Evolutionary conservation across 2,329 filamentous ascomycete species (phyloP).

Genomic region (Pseudofabraea citricarpa): DNA sequence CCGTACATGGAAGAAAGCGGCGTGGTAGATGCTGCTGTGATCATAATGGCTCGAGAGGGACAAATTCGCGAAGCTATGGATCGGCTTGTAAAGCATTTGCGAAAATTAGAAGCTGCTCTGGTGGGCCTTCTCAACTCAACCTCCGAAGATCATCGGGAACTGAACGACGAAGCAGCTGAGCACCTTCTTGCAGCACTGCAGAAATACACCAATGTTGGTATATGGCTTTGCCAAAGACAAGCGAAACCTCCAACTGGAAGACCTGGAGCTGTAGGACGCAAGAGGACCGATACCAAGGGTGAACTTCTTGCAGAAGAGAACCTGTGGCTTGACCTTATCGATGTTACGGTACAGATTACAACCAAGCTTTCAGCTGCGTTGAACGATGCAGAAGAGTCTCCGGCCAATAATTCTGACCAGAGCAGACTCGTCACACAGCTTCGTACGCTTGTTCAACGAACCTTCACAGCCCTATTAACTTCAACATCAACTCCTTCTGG

Average conservation of each 20-base stretch:
- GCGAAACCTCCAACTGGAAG: conserved; percentile 49
- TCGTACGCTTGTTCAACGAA: conserved; percentile 78
- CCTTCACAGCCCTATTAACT: conserved; percentile 80
- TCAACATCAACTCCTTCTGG: conserved; percentile 53
- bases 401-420: conserved; percentile 39
- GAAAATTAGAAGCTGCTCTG: conserved; percentile 73
- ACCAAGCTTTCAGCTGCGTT: conserved; percentile 57
- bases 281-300: conserved; percentile 33
- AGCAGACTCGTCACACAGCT: conserved; percentile 62
- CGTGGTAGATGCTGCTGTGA: conserved; percentile 86
- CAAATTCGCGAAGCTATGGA: conserved; percentile 79
- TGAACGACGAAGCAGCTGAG: conserved; percentile 59
- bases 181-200: conserved; percentile 74
- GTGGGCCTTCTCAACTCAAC: conserved; percentile 65
- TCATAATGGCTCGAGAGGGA: conserved; percentile 85
- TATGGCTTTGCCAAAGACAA: conserved; percentile 91
- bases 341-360: conserved; percentile 58
- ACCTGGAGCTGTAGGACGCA: conserved; percentile 42
- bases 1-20: conserved; percentile 86
- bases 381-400: conserved; percentile 27
- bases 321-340: conserved; percentile 58
- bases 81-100: conserved; percentile 75
- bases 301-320: conserved; percentile 49
- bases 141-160: conserved; percentile 49
- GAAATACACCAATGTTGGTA: conserved; percentile 88